Base-by-base conservation (phyloP, 2,329 filamentous ascomycete genomes). In the Penicillium sp. region DNA sequence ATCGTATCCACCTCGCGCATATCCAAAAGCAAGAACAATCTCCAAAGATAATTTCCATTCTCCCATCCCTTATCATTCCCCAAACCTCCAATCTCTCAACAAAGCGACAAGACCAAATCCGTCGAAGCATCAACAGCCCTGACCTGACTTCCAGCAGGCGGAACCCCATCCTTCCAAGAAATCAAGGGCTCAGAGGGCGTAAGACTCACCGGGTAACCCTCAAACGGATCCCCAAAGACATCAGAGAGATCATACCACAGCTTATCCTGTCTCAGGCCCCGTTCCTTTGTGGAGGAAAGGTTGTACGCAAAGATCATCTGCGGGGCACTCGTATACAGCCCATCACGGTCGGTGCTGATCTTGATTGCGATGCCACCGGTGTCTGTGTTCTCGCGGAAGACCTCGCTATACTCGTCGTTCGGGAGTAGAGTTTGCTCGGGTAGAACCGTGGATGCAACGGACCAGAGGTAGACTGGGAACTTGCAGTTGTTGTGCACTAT, bases 211-310 rank as follows among this genome's bases (percentile, higher is more conserved):
- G 49, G 35, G 13, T 63, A 50, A 13, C 73, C 73, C 9, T 56
- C 55, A 59, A 79, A 79, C 5, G 77, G 73, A 61, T 79, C 74
- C 9, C 77, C 78, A 66, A 76, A 75, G 19, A 79, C 75, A 70
- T 79, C 76, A 4, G 73, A 75, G 41, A 80, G 63, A 63, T 78
- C 76, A 58, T 78, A 80, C 68, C 75, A 78, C 48, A 79, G 69
- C 38, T 62, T 56, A 1, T 56, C 35, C 0, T 49, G 50, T 7
- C 56, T 56, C 38, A 12, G n/a, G 2, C 48, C 38, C 1, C 40
- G 46, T 1, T 21, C 27, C 15, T n/a, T 46, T 35, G 60, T 59
- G 17, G 71, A 63, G 46, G 67, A 62, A 21, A 78, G 65, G 35
- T 71, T 77, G 62, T 79, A 79, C 25, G 76, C 76, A 55, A 78